phyloP scores from a whole-genome alignment of 2,329 filamentous ascomycete species.

The Venturia pyrina region DNA sequence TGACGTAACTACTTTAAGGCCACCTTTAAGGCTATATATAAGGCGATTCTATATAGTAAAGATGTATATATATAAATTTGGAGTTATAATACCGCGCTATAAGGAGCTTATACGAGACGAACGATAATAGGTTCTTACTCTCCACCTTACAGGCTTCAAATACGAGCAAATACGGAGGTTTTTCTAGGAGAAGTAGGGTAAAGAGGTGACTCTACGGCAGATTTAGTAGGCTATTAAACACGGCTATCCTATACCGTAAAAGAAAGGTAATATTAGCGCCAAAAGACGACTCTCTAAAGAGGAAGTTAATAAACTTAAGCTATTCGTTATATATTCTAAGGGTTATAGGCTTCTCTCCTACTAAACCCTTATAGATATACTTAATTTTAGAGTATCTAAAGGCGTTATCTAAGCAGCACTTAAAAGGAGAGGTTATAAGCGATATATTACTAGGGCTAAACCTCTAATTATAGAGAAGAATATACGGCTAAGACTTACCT shows the following conservation, averaged over 20 bases:
- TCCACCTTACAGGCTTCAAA: neutral
- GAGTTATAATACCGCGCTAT: neutral
- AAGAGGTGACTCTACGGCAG: no score
- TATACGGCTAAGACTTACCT: neutral
- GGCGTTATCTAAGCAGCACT: neutral
- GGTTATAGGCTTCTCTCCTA: neutral
- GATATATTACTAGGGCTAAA: neutral
- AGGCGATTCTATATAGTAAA: neutral
- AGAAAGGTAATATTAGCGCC: no score
- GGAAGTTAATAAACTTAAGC: no score
- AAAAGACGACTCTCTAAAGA: no score
- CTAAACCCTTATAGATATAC: neutral
- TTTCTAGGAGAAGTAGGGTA: neutral
- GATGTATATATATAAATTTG: neutral
- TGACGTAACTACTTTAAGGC: neutral
- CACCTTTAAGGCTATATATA: neutral
- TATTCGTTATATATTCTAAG: neutral
- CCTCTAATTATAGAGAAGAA: neutral
- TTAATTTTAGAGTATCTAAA: neutral
- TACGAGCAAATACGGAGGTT: neutral
- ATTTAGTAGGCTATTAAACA: no score
- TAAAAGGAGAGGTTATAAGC: neutral
- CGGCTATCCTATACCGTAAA: no score
- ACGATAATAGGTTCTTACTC: neutral
- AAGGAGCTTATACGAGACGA: conserved; percentile 1